phyloP scores from a whole-genome alignment of 108 stramenopile genomes.

The Skeletonema tropicum region DNA sequence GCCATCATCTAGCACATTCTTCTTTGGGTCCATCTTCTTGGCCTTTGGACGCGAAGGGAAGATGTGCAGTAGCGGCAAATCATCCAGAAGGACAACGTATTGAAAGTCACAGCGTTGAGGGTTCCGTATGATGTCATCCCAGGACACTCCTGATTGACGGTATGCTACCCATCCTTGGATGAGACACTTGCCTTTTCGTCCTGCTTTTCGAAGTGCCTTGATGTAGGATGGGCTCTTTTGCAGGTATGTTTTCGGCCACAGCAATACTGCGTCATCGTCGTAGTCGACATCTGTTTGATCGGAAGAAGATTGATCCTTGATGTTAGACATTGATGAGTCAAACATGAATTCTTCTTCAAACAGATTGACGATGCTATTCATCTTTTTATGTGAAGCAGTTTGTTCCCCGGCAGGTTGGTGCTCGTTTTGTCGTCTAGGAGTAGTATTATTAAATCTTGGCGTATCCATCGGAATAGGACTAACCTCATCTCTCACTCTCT shows the following conservation, averaged over 20 bases:
- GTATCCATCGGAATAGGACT: constrained; percentile 33
- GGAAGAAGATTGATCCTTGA: background rate
- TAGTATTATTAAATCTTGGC: background rate
- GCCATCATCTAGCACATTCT: constrained; percentile 16
- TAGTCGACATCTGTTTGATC: background rate
- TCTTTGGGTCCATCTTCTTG: constrained; percentile 16
- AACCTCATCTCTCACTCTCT: constrained; percentile 23
- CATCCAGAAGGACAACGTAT: constrained; percentile 41
- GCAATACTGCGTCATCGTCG: background rate
- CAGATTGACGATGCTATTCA: background rate
- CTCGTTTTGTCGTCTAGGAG: background rate
- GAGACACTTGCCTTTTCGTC: constrained; percentile 32
- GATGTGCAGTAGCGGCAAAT: constrained; percentile 30
- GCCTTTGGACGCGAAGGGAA: constrained; percentile 30
- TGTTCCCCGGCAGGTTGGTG: background rate
- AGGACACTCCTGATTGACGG: constrained; percentile 15
- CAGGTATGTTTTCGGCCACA: constrained; percentile 20
- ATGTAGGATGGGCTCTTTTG: constrained; percentile 36
- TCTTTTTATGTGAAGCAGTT: background rate
- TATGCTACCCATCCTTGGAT: constrained; percentile 49
- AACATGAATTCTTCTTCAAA: constrained; percentile 5
- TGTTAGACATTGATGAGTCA: background rate
- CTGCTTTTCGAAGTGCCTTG: constrained; percentile 32
- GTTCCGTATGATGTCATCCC: constrained; percentile 26
- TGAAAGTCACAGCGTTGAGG: constrained; percentile 41